phyloP scores from a whole-genome alignment of 805 yeast species.

The Candida methanosorbosa region DNA sequence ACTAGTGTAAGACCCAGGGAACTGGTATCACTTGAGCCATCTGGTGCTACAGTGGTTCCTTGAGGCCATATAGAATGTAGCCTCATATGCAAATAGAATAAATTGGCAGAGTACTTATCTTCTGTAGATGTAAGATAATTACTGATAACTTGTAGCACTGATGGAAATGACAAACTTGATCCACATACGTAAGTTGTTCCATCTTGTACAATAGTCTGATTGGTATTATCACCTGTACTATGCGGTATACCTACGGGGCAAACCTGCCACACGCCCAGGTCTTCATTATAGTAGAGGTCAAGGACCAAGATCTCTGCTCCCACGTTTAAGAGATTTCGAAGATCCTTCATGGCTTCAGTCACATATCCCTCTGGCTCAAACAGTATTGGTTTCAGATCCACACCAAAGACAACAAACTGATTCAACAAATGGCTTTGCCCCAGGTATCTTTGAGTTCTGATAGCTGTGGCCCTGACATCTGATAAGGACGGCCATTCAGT shows the following conservation, averaged over 20 bases:
- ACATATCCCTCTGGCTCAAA: constrained; percentile 25
- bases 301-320: constrained; percentile 41
- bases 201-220: too few relatives aligned
- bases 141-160: constrained; percentile 21
- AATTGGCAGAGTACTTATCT: constrained; percentile 35
- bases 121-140: constrained; percentile 31
- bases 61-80: constrained; percentile 17
- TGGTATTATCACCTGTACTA: neutral
- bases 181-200: neutral
- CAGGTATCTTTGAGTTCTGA: constrained; percentile 40
- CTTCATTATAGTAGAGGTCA: constrained; percentile 50
- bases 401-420: constrained; percentile 32
- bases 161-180: constrained; percentile 2
- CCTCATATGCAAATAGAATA: constrained; percentile 32
- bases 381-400: constrained; percentile 23
- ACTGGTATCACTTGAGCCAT: neutral
- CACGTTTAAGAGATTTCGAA: constrained; percentile 25
- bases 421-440: constrained; percentile 30
- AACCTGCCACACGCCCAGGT: constrained; percentile 40
- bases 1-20: neutral
- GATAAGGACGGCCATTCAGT: constrained; percentile 26
- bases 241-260: constrained; percentile 33
- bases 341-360: constrained; percentile 16
- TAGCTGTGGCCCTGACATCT: constrained; percentile 22
- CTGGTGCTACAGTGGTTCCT: too few relatives aligned